phyloP scores from a whole-genome alignment of 805 yeast genomes.

The Kuraishia cidri region DNA sequence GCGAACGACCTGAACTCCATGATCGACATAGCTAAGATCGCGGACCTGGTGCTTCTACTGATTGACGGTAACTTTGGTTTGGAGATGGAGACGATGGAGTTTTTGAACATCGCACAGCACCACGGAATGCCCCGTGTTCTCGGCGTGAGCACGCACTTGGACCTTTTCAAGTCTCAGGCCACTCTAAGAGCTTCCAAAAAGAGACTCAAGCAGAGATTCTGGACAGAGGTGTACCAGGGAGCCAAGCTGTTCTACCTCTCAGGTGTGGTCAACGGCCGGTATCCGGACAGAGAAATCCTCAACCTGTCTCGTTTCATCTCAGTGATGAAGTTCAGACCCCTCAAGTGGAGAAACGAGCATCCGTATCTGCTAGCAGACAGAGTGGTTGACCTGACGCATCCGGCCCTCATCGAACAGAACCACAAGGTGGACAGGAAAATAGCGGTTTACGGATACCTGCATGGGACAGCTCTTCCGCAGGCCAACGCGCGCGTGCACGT shows the following conservation, averaged over 20 bases:
- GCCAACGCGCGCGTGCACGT: slow-evolving; percentile 74
- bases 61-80: slow-evolving; percentile 97
- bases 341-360: slow-evolving; percentile 98
- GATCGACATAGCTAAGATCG: slow-evolving; percentile 94
- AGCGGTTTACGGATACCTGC: slow-evolving; percentile 89
- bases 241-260: slow-evolving; percentile 91
- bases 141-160: slow-evolving; percentile 94
- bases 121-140: slow-evolving; percentile 98
- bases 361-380: slow-evolving; percentile 90
- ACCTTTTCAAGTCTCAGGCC: slow-evolving; percentile 81
- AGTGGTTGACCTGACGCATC: slow-evolving; percentile 87
- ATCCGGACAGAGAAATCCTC: slow-evolving; percentile 93
- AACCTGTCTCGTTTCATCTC: slow-evolving; percentile 88
- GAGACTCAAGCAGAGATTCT: slow-evolving; percentile 84
- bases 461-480: slow-evolving; percentile 79
- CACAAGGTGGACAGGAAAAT: slow-evolving; percentile 82
- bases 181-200: slow-evolving; percentile 89
- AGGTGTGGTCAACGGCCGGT: slow-evolving; percentile 95
- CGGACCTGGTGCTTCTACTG: slow-evolving; percentile 82
- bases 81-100: slow-evolving; percentile 99
- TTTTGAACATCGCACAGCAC: slow-evolving; percentile 89
- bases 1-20: slow-evolving; percentile 88
- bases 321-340: slow-evolving; percentile 98
- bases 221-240: slow-evolving; percentile 99
- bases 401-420: slow-evolving; percentile 67